A percentile compares a stretch with the other conserved stretches of the same genome.
phyloP scores from a whole-genome alignment of 2,329 filamentous ascomycete genomes.

The Oidium heveae region DNA sequence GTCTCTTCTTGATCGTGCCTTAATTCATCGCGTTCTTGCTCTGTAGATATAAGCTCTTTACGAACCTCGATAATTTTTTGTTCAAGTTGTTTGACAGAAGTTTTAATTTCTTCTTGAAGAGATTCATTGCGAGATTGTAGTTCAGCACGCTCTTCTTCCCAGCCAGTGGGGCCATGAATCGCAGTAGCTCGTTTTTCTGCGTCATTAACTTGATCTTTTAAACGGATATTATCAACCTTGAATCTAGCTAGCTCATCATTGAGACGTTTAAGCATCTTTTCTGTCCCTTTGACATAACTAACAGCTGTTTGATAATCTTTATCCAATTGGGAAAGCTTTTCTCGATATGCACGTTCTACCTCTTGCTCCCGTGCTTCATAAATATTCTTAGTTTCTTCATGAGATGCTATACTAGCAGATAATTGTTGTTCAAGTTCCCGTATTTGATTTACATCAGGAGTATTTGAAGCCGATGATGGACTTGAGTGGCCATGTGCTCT shows the following conservation, averaged over 20 bases:
- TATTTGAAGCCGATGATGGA: conserved; percentile 48
- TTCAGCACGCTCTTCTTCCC: conserved; percentile 46
- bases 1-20: conserved; percentile 27
- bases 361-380: conserved; percentile 65
- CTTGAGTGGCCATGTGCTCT: conserved; percentile 49
- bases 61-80: conserved; percentile 41
- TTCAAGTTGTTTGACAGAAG: conserved; percentile 43
- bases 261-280: conserved; percentile 97
- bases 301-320: conserved; percentile 96
- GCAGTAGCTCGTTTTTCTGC: conserved; percentile 28
- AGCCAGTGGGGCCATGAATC: conserved; percentile 27
- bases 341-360: conserved; percentile 69
- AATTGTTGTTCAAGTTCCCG: conserved; percentile 78
- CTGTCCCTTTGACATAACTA: conserved; percentile 92
- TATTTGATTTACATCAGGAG: conserved; percentile 54
- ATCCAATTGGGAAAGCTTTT: conserved; percentile 81
- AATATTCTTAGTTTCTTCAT: conserved; percentile 59
- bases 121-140: conserved; percentile 44
- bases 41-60: conserved; percentile 38
- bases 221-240: conserved; percentile 59
- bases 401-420: conserved; percentile 46
- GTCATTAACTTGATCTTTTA: conserved; percentile 59
- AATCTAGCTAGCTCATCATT: conserved; percentile 90
- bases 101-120: conserved; percentile 42
- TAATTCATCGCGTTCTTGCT: conserved; percentile 45